Evolutionary conservation across 179 eudicot species (phyloP), one percentile per base, ranked within the genome.

Genomic region (Spergularia azorica): DNA sequence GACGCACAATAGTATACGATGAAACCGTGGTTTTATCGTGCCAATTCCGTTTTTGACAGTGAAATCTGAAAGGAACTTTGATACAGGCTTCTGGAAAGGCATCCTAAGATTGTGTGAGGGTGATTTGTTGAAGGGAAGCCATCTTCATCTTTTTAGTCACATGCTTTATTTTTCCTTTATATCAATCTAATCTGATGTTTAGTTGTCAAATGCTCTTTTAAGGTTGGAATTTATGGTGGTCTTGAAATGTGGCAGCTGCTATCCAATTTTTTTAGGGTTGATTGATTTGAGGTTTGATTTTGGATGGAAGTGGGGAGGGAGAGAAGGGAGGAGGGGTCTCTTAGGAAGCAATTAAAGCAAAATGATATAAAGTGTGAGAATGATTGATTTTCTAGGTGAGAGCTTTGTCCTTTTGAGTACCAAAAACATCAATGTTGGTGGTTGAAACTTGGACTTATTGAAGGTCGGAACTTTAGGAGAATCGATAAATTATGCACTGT

Each of bases 391-490:
- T 70, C 5, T 46, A 48, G 38, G 68, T 36, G 39, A 10, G 65
- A 64, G 38, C 43, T 14, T 64, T 64, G 39, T 16, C 46, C 67
- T 32, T 32, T 63, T 2, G 12, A 2, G 54, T 61, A 46, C 17
- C 5, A 1, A 32, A 46, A 74, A 7, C 77, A 63, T 73, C 68
- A 73, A 61, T 74, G 60, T 62, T 74, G 69, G 68, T 73, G 69
- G 76, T 73, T 74, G 77, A 50, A 54, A 14, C 52, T 74, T 54
- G 62, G 77, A 74, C 68, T 74, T 63, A 74, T 74, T 74, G 9
- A 66, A 20, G 5, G 39, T 36, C 39, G 39, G 39, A 3, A 36
- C 39, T 2, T 36, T 36, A 36, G 36, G 39, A 36, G 39, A 36
- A 36, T 36, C 39, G 4, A 36, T 36, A 36, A 36, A 36, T 36